These are phyloP conservation scores for Cordyceps cateniannulata DNA, from an alignment of 2,329 filamentous ascomycete species.

Conservation along the genomic window DNA sequence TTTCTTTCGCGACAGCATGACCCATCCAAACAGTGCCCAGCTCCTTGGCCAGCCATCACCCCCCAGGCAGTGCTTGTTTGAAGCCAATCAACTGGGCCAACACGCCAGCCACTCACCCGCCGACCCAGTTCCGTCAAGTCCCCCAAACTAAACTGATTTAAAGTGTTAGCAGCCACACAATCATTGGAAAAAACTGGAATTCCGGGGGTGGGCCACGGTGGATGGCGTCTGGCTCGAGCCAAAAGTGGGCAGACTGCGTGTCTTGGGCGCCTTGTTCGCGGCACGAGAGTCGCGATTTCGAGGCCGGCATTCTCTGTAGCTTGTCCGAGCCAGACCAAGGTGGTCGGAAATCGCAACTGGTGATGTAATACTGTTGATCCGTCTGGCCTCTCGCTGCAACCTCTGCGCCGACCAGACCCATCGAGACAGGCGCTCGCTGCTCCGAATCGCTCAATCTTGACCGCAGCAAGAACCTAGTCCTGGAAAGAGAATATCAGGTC, in stretches of 20 bases:
- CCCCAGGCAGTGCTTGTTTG: too few species aligned
- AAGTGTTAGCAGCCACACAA: not conserved
- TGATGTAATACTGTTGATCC: slow-evolving; percentile 1
- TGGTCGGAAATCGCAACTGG: not conserved
- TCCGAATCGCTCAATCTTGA: not conserved
- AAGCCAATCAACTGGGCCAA: too few species aligned
- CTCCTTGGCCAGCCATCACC: too few species aligned
- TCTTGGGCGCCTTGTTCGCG: too few species aligned
- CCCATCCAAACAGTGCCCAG: too few species aligned
- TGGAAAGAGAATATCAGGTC: not conserved
- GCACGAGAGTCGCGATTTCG: too few species aligned
- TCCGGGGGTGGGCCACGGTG: slow-evolving; percentile 1
- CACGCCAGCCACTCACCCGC: not conserved
- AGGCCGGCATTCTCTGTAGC: not conserved
- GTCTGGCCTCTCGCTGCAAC: not conserved
- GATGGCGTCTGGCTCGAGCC: not conserved
- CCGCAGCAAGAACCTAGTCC: not conserved
- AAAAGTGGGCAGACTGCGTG: not conserved
- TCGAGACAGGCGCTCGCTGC: not conserved
- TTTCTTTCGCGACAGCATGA: too few species aligned
- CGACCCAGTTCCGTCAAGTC: too few species aligned
- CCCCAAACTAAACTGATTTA: not conserved
- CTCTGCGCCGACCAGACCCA: not conserved
- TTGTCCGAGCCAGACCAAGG: not conserved
- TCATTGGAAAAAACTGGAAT: slow-evolving; percentile 1